Percentiles rank a stretch among this genome's conserved stretches.
Conservation (phyloP, 2,329 filamentous ascomycete genomes). For the Tolypocladium ophioglossoides region DNA sequence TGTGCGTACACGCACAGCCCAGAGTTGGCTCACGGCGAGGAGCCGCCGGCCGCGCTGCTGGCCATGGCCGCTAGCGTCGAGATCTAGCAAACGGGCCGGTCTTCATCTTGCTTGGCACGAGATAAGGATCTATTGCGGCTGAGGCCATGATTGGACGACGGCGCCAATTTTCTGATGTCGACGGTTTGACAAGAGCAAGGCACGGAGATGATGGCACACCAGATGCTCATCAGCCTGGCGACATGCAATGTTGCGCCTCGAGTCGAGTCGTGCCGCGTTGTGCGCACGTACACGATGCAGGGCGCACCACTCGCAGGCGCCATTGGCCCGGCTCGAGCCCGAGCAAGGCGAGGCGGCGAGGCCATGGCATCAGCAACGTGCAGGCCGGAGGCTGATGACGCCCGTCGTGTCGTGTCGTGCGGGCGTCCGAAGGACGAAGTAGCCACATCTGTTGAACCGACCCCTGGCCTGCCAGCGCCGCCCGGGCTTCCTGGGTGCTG, state of each 20-base stretch:
- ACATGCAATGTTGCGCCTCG: not conserved
- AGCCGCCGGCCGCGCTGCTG: not conserved
- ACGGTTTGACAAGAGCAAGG: conserved; percentile 17
- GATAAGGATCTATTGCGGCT: conserved; percentile 26
- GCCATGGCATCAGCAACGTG: not conserved
- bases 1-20: not conserved
- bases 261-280: not conserved
- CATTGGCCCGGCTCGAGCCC: not conserved
- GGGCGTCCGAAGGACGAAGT: too few species aligned
- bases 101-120: conserved; percentile 21
- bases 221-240: not conserved
- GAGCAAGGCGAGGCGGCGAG: not conserved
- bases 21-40: not conserved
- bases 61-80: conserved; percentile 7
- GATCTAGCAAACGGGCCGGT: conserved; percentile 8
- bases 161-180: conserved; percentile 30
- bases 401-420: not conserved
- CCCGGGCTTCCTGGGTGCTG: too few species aligned
- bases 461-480: not conserved
- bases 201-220: not conserved
- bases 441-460: not conserved
- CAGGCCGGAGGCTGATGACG: not conserved
- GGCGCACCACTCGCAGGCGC: not conserved
- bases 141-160: conserved; percentile 24
- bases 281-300: not conserved